phyloP scores from a whole-genome alignment of 208 protist species.

The Phytomonas francai region DNA sequence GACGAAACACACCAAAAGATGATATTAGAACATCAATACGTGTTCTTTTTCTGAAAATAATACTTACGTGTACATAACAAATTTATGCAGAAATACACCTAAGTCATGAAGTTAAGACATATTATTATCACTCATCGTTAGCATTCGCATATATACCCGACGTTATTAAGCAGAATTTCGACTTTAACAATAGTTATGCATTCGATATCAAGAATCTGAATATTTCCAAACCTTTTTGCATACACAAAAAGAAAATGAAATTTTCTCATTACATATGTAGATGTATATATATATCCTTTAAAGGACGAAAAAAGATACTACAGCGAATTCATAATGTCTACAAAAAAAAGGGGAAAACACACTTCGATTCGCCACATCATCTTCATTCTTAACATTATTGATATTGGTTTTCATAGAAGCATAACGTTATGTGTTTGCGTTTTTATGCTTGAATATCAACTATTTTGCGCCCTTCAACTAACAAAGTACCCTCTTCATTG shows the following conservation, averaged over 20 bases:
- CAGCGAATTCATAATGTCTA: background rate
- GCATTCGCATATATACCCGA: background rate
- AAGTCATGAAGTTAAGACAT: background rate
- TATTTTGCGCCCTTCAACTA: background rate
- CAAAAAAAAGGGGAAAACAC: background rate
- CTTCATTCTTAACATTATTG: background rate
- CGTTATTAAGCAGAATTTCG: background rate
- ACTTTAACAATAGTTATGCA: background rate
- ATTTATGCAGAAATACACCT: background rate
- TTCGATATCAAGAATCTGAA: background rate
- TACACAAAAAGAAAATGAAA: background rate
- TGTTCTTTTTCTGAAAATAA: background rate
- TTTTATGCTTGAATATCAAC: background rate
- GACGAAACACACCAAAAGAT: background rate
- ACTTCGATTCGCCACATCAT: background rate
- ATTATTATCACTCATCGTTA: background rate
- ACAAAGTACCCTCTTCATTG: background rate
- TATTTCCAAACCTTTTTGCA: background rate
- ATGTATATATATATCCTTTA: slow-evolving; percentile 1
- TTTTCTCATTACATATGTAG: background rate
- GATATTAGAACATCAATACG: background rate
- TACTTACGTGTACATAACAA: background rate
- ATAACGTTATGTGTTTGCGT: background rate
- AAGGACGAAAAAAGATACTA: background rate
- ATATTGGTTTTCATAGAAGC: background rate